Base-by-base conservation (phyloP, 352 stramenopile species). In the Phytophthora agathidicida region DNA sequence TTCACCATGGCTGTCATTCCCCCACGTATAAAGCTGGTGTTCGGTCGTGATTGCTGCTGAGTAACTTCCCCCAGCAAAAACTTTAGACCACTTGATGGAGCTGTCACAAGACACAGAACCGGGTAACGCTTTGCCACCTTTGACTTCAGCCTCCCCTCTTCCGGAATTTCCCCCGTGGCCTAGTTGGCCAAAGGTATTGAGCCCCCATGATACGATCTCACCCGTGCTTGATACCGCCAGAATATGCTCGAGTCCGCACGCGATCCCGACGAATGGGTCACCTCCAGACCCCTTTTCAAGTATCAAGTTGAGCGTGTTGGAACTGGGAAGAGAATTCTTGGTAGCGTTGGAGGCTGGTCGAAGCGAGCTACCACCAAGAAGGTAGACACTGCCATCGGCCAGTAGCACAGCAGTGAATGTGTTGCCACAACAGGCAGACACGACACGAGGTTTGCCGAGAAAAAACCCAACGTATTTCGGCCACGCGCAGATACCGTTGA, bases 181-280 rank as follows among this genome's bases (percentile, higher is more conserved):
- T 7, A 96, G 77, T 48, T 95, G 83, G 0, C 89, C 89, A 50
- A 83, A 88, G 0, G 64, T 71, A 49, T 97, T 96, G 7, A 94
- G 73, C 1, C 89, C 89, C 86, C 88, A 96, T 4, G 82, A 69
- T 43, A 76, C 91, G 0, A 94, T 35, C 9, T 75, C 48, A 1
- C 88, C 86, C 5, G 53, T 50, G 4, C 20, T 63, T n/a, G 80
- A 87, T 19, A 91, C 46, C 10, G 80, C 83, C 2, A 97, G 56
- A 7, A 78, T 67, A 50, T 97, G 90, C 0, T 80, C 68, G 28
- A 60, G 86, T 19, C 90, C 89, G 10, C 75, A 81, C 2, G 83
- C 71, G 13, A 97, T 79, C 13, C 53, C 65, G 6, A 81, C 65
- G 19, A 96, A 89, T 10, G 60, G 32, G 4, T 77, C 42, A 7